Percentiles rank a stretch among this genome's conserved stretches.
Evolutionary conservation across 2,329 filamentous ascomycete genomes (phyloP).

Genomic region (Fusarium pseudograminearum): DNA sequence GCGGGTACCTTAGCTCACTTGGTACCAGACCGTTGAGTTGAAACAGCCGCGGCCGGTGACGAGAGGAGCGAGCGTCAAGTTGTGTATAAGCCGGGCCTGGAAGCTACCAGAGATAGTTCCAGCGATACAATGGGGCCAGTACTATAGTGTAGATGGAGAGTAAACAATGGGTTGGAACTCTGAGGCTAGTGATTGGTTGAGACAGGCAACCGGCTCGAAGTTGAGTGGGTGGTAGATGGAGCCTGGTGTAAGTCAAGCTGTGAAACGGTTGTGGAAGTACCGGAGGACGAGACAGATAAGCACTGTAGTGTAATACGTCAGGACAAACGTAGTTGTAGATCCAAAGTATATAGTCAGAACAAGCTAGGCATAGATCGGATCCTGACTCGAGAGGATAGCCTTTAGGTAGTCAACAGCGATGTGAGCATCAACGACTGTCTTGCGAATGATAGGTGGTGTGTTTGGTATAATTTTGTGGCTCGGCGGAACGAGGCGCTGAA

Average conservation of each 20-base stretch:
- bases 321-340: not conserved
- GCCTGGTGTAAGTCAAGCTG: conserved; percentile 36
- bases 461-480: conserved; percentile 1
- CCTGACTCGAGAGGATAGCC: conserved; percentile 1
- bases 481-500: not conserved
- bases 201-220: conserved; percentile 3
- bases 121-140: conserved; percentile 25
- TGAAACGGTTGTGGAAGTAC: conserved; percentile 12
- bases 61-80: conserved; percentile 4
- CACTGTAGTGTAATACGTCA: conserved; percentile 3
- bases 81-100: not conserved
- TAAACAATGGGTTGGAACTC: conserved; percentile 10
- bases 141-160: conserved; percentile 20
- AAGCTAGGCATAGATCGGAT: conserved; percentile 6
- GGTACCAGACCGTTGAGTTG: conserved; percentile 9
- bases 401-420: not conserved
- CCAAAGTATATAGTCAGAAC: not conserved
- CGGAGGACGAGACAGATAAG: not conserved
- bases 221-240: conserved; percentile 38
- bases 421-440: not conserved
- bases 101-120: conserved; percentile 12
- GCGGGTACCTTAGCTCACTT: conserved; percentile 17
- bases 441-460: not conserved
- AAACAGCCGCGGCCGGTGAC: conserved; percentile 18
- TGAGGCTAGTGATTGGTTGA: conserved; percentile 30